Conservation (phyloP, 116 monocot species). For the Trichopus zeylanicus region DNA sequence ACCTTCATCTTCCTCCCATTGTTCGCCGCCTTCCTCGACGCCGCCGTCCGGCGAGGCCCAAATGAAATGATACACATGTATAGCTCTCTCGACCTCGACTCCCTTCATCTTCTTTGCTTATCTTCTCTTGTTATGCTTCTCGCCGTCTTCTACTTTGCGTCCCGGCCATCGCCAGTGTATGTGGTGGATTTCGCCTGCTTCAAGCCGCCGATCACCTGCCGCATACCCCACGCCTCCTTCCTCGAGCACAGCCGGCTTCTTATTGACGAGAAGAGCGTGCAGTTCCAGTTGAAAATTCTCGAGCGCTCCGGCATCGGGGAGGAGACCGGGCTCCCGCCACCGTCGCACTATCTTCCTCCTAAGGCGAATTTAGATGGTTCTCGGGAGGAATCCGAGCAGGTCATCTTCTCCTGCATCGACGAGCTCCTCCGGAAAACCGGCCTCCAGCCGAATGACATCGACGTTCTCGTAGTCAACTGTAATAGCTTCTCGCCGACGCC, state of each 20-base stretch:
- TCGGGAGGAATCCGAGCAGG: constrained; percentile 10
- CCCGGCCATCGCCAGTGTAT: not conserved
- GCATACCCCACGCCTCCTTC: not conserved
- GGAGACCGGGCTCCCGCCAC: constrained; percentile 14
- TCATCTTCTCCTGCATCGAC: constrained; percentile 19
- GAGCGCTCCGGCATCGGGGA: constrained; percentile 28
- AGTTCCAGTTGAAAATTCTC: constrained; percentile 20
- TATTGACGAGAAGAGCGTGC: constrained; percentile 11
- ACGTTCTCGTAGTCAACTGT: constrained; percentile 29
- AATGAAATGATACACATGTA: no score
- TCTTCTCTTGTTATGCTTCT: no score
- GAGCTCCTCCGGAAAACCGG: constrained; percentile 11
- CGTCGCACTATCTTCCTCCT: constrained; percentile 1
- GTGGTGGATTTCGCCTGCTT: not conserved
- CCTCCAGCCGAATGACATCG: constrained; percentile 15
- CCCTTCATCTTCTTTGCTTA: no score
- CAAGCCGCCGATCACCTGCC: constrained; percentile 1
- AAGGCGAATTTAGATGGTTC: not conserved
- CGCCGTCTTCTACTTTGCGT: no score
- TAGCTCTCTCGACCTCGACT: no score
- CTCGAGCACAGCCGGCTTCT: not conserved
- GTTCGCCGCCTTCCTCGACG: no score
- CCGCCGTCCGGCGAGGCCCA: no score
- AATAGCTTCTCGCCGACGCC: constrained; percentile 31
- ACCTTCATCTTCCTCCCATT: no score